Conservation (phyloP, 768 basidiomycete genomes). For the Tylopilus sp. region DNA sequence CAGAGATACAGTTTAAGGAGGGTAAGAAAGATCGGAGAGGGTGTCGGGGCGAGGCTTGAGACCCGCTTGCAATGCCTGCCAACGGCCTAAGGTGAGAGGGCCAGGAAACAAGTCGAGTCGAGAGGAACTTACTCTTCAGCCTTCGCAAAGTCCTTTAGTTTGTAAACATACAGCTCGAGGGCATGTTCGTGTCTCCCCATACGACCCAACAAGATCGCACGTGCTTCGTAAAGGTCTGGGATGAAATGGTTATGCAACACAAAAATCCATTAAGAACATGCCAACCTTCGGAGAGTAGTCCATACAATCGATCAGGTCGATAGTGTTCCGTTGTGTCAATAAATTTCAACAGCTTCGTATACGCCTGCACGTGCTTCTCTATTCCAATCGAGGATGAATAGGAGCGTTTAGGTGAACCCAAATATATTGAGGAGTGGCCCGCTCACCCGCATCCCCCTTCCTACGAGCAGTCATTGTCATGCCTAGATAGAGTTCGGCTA, state of each 20-base stretch:
- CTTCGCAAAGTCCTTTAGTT: constrained; percentile 74
- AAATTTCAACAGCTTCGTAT: constrained; percentile 74
- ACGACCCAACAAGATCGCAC: constrained; percentile 86
- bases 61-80: constrained; percentile 86
- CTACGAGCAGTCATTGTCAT: constrained; percentile 60
- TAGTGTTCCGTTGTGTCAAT: constrained; percentile 69
- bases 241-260: neutral
- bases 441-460: constrained; percentile 56
- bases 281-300: constrained; percentile 78
- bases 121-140: constrained; percentile 77
- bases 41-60: constrained; percentile 56
- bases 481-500: constrained; percentile 82
- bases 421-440: neutral
- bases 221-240: constrained; percentile 83
- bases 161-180: constrained; percentile 92
- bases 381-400: neutral
- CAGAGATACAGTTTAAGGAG: constrained; percentile 86
- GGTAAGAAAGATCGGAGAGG: constrained; percentile 70
- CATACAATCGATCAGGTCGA: constrained; percentile 76
- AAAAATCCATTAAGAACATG: neutral
- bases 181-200: constrained; percentile 91
- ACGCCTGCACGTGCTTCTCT: constrained; percentile 52
- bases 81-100: neutral
- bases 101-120: neutral
- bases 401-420: neutral